These are phyloP conservation scores for Pestalotiopsis fici DNA, from an alignment of 2,329 filamentous ascomycete genomes.

Conservation along the genomic window DNA sequence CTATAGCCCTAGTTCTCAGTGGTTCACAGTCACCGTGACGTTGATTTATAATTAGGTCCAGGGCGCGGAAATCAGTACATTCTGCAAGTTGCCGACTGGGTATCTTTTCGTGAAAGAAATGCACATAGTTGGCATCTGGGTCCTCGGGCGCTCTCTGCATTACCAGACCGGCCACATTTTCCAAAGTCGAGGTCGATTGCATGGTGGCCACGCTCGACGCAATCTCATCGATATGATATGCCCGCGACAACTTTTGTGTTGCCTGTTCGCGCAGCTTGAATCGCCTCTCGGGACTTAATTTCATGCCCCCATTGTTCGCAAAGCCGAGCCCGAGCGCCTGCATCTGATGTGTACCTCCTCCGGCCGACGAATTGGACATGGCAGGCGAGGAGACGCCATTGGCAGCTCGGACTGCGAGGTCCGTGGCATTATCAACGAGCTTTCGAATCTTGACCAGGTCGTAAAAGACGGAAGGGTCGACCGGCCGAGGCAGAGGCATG, in stretches of 20 bases:
- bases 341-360: slow-evolving; percentile 41
- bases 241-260: slow-evolving; percentile 73
- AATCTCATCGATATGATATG: slow-evolving; percentile 81
- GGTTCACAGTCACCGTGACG: slow-evolving; percentile 66
- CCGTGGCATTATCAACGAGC: slow-evolving; percentile 78
- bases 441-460: slow-evolving; percentile 81
- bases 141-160: slow-evolving; percentile 69
- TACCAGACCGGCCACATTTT: slow-evolving; percentile 74
- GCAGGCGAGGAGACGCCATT: slow-evolving; percentile 70
- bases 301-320: slow-evolving; percentile 60
- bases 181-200: slow-evolving; percentile 76
- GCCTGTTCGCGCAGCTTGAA: slow-evolving; percentile 81
- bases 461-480: slow-evolving; percentile 81
- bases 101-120: slow-evolving; percentile 92
- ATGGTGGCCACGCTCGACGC: slow-evolving; percentile 81
- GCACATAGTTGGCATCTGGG: slow-evolving; percentile 80
- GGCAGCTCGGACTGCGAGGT: slow-evolving; percentile 74
- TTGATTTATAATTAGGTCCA: slow-evolving; percentile 68
- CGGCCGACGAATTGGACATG: slow-evolving; percentile 50
- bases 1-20: slow-evolving; percentile 72
- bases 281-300: slow-evolving; percentile 74
- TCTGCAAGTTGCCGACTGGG: slow-evolving; percentile 73
- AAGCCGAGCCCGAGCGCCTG: slow-evolving; percentile 53
- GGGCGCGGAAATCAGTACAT: slow-evolving; percentile 65
- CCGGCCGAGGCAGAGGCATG: slow-evolving; percentile 71